These are phyloP conservation scores for Dryas alaskensis DNA, from an alignment of 306 rosid species.

Conservation along the genomic window DNA sequence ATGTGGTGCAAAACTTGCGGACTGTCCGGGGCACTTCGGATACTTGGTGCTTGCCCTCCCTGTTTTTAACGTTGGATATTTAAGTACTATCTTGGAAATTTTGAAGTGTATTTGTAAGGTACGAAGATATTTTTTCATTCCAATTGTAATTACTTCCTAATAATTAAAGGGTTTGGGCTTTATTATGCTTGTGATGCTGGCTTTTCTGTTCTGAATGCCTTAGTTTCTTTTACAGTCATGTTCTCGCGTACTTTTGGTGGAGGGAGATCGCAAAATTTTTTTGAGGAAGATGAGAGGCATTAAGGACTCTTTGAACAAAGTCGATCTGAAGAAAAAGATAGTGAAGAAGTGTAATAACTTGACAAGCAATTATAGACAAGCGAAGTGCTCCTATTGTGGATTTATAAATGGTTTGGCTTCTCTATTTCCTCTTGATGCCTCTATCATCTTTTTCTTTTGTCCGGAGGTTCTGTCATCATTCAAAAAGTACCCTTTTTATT, in stretches of 20 bases:
- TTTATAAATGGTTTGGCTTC: constrained; percentile 61
- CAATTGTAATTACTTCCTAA: background rate
- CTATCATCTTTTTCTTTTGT: background rate
- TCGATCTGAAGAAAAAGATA: constrained; percentile 38
- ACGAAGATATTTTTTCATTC: constrained; percentile 8
- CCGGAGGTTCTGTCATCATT: background rate
- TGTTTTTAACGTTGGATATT: constrained; percentile 71
- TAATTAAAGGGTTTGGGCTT: constrained; percentile 7
- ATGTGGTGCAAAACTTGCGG: constrained; percentile 54
- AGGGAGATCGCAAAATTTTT: constrained; percentile 30
- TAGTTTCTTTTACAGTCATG: constrained; percentile 56
- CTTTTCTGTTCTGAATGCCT: constrained; percentile 17
- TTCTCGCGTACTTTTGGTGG: constrained; percentile 68
- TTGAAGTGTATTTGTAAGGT: constrained; percentile 97
- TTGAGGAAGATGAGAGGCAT: constrained; percentile 69
- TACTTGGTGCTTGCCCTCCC: constrained; percentile 67
- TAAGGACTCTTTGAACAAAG: constrained; percentile 56
- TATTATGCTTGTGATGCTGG: constrained; percentile 12
- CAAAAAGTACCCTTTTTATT: no score
- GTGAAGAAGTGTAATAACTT: constrained; percentile 46
- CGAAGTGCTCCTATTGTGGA: constrained; percentile 67
- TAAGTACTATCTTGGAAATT: constrained; percentile 49
- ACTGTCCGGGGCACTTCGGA: constrained; percentile 90
- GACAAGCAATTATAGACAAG: constrained; percentile 39
- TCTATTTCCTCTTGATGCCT: constrained; percentile 22